Conservation (phyloP, 352 stramenopile species). For the Blastocystis sp. region DNA sequence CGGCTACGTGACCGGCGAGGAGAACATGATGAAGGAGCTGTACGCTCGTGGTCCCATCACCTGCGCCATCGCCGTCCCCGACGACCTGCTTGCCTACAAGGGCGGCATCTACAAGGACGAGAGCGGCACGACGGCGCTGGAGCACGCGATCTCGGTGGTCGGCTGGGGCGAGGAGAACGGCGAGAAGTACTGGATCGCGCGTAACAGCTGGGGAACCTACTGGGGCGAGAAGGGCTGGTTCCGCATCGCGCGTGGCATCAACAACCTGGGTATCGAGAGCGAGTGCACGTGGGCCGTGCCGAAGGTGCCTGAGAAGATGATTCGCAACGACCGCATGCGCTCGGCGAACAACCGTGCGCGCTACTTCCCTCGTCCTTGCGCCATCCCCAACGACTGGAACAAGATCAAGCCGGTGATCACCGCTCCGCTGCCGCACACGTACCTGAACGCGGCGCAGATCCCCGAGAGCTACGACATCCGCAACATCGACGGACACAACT, state of each 20-base stretch:
- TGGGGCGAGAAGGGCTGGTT: slow-evolving; percentile 90
- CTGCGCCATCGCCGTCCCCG: slow-evolving; percentile 65
- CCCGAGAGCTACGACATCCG: slow-evolving; percentile 84
- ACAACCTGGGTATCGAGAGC: slow-evolving; percentile 82
- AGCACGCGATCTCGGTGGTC: slow-evolving; percentile 85
- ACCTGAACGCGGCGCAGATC: slow-evolving; percentile 70
- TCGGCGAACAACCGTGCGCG: slow-evolving; percentile 68
- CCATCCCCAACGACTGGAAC: slow-evolving; percentile 66
- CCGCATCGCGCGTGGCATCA: slow-evolving; percentile 75
- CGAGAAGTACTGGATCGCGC: slow-evolving; percentile 83
- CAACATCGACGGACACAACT: slow-evolving; percentile 81
- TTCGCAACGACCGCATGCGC: slow-evolving; percentile 62
- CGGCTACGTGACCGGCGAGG: slow-evolving; percentile 74
- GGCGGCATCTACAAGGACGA: slow-evolving; percentile 81
- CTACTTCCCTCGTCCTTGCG: slow-evolving; percentile 78
- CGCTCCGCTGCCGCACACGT: slow-evolving; percentile 67
- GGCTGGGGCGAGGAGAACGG: slow-evolving; percentile 79
- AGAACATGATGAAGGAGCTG: slow-evolving; percentile 89
- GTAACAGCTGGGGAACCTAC: slow-evolving; percentile 82
- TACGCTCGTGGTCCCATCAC: slow-evolving; percentile 82
- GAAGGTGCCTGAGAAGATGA: not conserved
- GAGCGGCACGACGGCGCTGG: slow-evolving; percentile 66
- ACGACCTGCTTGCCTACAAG: slow-evolving; percentile 73
- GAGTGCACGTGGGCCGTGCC: slow-evolving; percentile 81
- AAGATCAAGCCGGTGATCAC: slow-evolving; percentile 2